phyloP scores from a whole-genome alignment of 2,329 filamentous ascomycete species.

The Colletotrichum eleusines region DNA sequence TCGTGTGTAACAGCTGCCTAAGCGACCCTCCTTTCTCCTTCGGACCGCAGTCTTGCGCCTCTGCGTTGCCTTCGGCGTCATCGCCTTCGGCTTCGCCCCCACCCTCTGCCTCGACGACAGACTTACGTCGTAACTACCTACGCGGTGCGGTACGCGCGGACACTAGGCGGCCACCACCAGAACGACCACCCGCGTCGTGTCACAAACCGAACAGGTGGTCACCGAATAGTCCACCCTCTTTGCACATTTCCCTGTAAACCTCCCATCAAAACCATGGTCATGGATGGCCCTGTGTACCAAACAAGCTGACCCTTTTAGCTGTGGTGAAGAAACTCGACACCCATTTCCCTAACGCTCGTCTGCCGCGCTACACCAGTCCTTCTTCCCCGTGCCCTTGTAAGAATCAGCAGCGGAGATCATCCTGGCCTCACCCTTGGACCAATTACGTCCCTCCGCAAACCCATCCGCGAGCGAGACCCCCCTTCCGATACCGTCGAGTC shows the following conservation, averaged over 20 bases:
- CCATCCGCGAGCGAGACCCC: constrained; percentile 19
- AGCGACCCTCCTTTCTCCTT: constrained; percentile 16
- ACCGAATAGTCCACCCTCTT: constrained; percentile 16
- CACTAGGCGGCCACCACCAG: constrained; percentile 24
- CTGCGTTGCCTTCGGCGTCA: neutral
- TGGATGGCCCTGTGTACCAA: constrained; percentile 25
- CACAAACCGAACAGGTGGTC: constrained; percentile 34
- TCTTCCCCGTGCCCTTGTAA: constrained; percentile 15
- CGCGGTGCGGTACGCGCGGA: constrained; percentile 42
- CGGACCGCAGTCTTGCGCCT: neutral
- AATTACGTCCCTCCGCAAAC: constrained; percentile 16
- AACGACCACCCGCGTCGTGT: constrained; percentile 20
- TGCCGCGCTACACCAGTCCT: constrained; percentile 33
- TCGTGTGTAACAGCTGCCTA: constrained; percentile 28
- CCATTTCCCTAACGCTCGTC: constrained; percentile 16
- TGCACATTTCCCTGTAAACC: constrained; percentile 8
- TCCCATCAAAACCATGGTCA: neutral
- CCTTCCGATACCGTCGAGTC: neutral
- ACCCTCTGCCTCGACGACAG: constrained; percentile 8
- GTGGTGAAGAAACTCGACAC: constrained; percentile 15
- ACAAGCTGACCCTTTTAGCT: constrained; percentile 26
- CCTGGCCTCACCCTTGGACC: constrained; percentile 15
- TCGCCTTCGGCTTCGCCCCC: neutral
- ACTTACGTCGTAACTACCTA: constrained; percentile 29
- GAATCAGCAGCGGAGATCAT: constrained; percentile 23